phyloP scores from a whole-genome alignment of 805 yeast species.

The Saitoella complicata region DNA sequence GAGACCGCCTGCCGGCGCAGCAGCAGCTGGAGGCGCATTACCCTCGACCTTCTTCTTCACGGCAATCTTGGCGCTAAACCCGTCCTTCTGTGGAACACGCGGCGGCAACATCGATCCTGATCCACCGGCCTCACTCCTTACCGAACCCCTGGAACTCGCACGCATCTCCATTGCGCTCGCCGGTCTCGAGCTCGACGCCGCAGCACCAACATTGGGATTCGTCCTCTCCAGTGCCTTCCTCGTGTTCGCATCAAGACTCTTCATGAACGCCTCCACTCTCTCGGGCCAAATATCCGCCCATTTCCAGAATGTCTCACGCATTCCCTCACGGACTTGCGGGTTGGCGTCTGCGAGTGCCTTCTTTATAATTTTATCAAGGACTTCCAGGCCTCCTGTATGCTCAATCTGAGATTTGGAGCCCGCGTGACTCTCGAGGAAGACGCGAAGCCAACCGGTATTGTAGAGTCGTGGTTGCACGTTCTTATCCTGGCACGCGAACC shows the following conservation, averaged over 20 bases:
- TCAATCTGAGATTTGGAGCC: constrained; percentile 21
- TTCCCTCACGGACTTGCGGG: constrained; percentile 60
- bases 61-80: no score
- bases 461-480: constrained; percentile 54
- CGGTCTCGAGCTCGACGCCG: no score
- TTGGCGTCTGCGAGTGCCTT: constrained; percentile 66
- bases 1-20: no score
- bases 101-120: no score
- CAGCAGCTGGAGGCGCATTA: no score
- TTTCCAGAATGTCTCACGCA: constrained; percentile 62
- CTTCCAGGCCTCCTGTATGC: constrained; percentile 24
- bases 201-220: constrained; percentile 24
- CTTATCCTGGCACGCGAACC: constrained; percentile 45
- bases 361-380: constrained; percentile 33
- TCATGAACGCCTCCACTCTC: constrained; percentile 27
- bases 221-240: constrained; percentile 47
- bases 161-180: no score
- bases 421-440: constrained; percentile 39
- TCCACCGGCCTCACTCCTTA: no score
- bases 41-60: no score
- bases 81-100: no score
- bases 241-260: constrained; percentile 29
- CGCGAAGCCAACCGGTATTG: constrained; percentile 53
- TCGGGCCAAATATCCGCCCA: constrained; percentile 38
- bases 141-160: no score